A percentile compares a stretch with the other conserved stretches of the same genome.
Evolutionary conservation across 129 eudicot species (phyloP).

Genomic region (Helianthus tuberosus): DNA sequence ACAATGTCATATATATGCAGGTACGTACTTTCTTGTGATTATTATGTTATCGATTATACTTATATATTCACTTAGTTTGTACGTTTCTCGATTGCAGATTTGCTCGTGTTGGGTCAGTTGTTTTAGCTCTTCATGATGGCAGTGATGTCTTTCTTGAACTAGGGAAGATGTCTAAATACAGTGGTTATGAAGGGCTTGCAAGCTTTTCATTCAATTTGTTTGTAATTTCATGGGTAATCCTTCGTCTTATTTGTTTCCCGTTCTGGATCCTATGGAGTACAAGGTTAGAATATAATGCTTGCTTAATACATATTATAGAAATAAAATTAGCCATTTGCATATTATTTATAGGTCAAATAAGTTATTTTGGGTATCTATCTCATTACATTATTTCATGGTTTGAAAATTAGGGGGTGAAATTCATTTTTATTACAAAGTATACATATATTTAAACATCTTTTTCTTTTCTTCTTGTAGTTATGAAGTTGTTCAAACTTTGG

Average conservation of each 20-base stretch:
- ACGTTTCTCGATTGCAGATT: constrained; percentile 45
- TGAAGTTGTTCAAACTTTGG: constrained; percentile 58
- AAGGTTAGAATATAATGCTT: constrained; percentile 41
- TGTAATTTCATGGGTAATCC: constrained; percentile 74
- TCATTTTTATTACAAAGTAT: constrained; percentile 10
- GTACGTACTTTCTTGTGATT: constrained; percentile 32
- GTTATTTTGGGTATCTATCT: not conserved
- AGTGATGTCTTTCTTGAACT: constrained; percentile 87
- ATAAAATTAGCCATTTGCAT: not conserved
- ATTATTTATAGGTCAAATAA: not conserved
- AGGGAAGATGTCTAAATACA: constrained; percentile 94
- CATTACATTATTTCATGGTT: not conserved
- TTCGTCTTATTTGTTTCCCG: constrained; percentile 78
- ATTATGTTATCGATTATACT: too few relatives aligned
- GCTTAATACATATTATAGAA: too few relatives aligned
- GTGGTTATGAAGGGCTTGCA: constrained; percentile 72
- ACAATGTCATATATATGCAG: constrained; percentile 65
- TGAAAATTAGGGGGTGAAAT: not conserved
- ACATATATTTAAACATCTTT: not conserved
- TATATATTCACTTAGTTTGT: too few relatives aligned
- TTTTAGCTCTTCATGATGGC: constrained; percentile 91
- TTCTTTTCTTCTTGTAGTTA: constrained; percentile 43
- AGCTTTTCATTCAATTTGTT: constrained; percentile 75
- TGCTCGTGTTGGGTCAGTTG: constrained; percentile 81
- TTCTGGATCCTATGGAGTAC: constrained; percentile 93